A percentile compares a stretch with the other conserved stretches of the same genome.
These are phyloP conservation scores for Trichophyton verrucosum DNA, from an alignment of 2,329 filamentous ascomycete species.

Conservation along the genomic window DNA sequence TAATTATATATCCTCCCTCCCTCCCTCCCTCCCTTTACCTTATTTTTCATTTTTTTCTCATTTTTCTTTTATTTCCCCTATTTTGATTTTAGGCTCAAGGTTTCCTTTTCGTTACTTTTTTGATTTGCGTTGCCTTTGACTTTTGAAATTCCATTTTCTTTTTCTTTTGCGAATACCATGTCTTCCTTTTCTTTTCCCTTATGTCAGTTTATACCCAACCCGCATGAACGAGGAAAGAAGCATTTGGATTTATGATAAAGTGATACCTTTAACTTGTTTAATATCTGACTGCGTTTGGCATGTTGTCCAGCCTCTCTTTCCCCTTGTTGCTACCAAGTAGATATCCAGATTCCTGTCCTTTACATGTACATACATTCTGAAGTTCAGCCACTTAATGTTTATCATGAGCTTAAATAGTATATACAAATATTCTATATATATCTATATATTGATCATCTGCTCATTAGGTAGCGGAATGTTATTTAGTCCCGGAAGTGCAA, in stretches of 20 bases:
- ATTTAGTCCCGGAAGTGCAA: not conserved
- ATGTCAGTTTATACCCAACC: not conserved
- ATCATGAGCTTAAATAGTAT: not conserved
- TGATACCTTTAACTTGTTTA: constrained; percentile 2
- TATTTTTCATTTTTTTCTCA: not conserved
- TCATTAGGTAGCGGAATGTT: not conserved
- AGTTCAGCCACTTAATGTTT: not conserved
- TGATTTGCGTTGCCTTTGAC: not conserved
- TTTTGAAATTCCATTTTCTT: not conserved
- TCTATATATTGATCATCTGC: not conserved
- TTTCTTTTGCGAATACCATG: constrained; percentile 1
- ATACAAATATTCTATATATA: not conserved
- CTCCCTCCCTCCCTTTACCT: too few species aligned
- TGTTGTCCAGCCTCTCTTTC: not conserved
- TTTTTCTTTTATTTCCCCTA: not conserved
- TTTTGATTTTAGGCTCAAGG: not conserved
- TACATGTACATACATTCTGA: not conserved
- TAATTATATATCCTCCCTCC: not conserved
- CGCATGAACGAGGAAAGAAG: constrained; percentile 2
- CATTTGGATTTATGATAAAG: constrained; percentile 3
- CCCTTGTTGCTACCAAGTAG: not conserved
- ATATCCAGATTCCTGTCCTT: not conserved
- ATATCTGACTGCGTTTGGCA: not conserved
- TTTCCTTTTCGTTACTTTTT: constrained; percentile 4
- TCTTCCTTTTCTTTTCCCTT: not conserved